Evolutionary conservation across 352 stramenopile genomes (phyloP), one percentile per base, ranked within the genome.

Genomic region (Hyphochytrium catenoides): DNA sequence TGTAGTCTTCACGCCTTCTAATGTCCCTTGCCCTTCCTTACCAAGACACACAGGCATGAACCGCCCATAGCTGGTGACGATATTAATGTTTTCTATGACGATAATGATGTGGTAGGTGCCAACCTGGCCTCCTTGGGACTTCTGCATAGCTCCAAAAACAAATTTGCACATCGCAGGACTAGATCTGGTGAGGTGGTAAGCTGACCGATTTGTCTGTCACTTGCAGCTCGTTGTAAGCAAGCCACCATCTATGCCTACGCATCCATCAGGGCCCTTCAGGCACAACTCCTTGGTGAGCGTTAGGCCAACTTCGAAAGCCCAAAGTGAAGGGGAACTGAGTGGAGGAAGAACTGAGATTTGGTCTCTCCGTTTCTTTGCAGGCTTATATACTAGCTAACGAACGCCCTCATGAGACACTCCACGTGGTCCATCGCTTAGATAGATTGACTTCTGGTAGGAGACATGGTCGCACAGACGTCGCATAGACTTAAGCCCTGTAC

Each of bases 391-490:
- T 85, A 16, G 54, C 70, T 36, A 51, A 61, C 34, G 62, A 48
- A 36, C 64, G 78, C 7, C 60, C 64, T 1, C 58, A 85, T 38
- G 49, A 85, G 25, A 47, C 51, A 5, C 54, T 91, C 14, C 60
- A 81, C 43, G 75, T 91, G 30, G 77, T 95, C 31, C 83, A 97
- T 59, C 83, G 88, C 12, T 60, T 97, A 9, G 86, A 97, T 62
- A 65, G 83, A 9, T 63, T 97, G 22, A 97, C 88, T 11, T 94
- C 79, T 11, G 88, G 88, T 53, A 21, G 35, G 82, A 6, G 55
- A 70, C 4, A 48, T 85, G 22, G 41, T 82, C 19, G 68, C 55
- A 1, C 76, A 75, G 47, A 70, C 40, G 16, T 44, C 50, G n/a
- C 28, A 55, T 14, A 46, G n/a, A n/a, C n/a, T n/a, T n/a, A n/a